Evolutionary conservation across 129 eudicot genomes (phyloP), one percentile per base, ranked within the genome.

Genomic region (Chrysanthemum makinoi): DNA sequence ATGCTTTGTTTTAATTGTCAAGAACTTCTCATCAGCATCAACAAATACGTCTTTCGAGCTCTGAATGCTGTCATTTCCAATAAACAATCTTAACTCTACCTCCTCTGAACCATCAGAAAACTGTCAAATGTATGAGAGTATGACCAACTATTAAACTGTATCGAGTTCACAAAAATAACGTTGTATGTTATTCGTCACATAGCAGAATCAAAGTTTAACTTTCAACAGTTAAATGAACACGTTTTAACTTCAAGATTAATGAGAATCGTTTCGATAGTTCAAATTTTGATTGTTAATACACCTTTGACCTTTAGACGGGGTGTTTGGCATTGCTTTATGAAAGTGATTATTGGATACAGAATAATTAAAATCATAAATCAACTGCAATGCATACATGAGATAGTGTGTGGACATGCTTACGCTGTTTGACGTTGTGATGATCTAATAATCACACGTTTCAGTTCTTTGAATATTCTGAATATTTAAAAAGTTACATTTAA

Each of bases 81-180:
- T 84, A 44, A 80, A 81, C 77, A 94, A 74, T 84, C 94, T 86
- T 78, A 94, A 79, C 76, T 94, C 97, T 65, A 90, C 88, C 80
- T 90, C 97, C 46, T 91, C 72, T 14, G 91, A 66, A 72, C 91
- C 94, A 88, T 94, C 96, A 30, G 80, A 72, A 76, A 94, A 94
- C 97, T 94, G 99, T 84, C 92, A 55, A 28, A 83, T 62, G 81
- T 43, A 61, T 69, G 61, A 60, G 70, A 68, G 12, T 62, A 26
- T 44, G 35, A 57, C 70, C 70, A 68, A 17, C 16, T 35, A 15
- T 68, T 13, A 17, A 63, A 63, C 4, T 19, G 20, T 19, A 39
- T 39, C 17, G 14, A 16, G 28, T 35, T 59, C 10, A 30, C 35
- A 30, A 30, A 30, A 30, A 0, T 30, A 6, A 22, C 30, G 55